phyloP scores from a whole-genome alignment of 345 rosid genomes.

The Litchi chinensis region DNA sequence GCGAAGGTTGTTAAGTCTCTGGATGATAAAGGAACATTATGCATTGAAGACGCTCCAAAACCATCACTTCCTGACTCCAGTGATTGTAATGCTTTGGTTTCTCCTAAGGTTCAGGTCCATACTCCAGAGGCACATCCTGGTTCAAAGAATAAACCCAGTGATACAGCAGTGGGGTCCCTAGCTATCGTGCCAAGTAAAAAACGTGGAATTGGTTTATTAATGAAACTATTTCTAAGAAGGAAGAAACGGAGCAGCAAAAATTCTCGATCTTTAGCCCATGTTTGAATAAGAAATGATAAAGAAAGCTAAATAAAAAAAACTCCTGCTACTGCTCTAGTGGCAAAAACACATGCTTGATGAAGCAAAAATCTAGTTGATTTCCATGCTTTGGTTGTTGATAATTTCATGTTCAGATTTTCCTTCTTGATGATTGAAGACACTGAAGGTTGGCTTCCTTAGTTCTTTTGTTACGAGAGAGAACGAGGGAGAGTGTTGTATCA shows the following conservation, averaged over 20 bases:
- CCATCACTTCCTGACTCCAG: slow-evolving; percentile 20
- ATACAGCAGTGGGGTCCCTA: slow-evolving; percentile 30
- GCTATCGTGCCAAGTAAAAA: slow-evolving; percentile 57
- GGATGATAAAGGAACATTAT: slow-evolving; percentile 14
- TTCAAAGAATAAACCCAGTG: slow-evolving; percentile 31
- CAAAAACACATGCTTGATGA: not conserved
- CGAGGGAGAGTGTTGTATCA: not conserved
- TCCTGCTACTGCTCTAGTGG: not conserved
- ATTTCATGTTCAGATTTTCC: not conserved
- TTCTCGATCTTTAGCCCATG: slow-evolving; percentile 30
- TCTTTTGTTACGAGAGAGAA: not conserved
- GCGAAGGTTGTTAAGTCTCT: slow-evolving; percentile 41
- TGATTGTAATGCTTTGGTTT: slow-evolving; percentile 23
- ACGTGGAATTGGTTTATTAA: slow-evolving; percentile 60
- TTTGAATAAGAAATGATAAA: slow-evolving; percentile 17
- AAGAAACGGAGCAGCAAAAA: slow-evolving; percentile 62
- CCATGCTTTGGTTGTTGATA: slow-evolving; percentile 1
- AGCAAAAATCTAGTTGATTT: not conserved
- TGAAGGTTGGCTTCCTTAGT: not conserved
- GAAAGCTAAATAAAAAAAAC: not conserved
- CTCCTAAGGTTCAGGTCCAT: slow-evolving; percentile 21
- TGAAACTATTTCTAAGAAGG: slow-evolving; percentile 71
- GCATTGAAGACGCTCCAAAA: slow-evolving; percentile 20
- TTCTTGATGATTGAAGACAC: not conserved
- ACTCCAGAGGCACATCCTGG: slow-evolving; percentile 33